Base-by-base conservation (phyloP, 2,329 filamentous ascomycete species). In the Periconia digitata region DNA sequence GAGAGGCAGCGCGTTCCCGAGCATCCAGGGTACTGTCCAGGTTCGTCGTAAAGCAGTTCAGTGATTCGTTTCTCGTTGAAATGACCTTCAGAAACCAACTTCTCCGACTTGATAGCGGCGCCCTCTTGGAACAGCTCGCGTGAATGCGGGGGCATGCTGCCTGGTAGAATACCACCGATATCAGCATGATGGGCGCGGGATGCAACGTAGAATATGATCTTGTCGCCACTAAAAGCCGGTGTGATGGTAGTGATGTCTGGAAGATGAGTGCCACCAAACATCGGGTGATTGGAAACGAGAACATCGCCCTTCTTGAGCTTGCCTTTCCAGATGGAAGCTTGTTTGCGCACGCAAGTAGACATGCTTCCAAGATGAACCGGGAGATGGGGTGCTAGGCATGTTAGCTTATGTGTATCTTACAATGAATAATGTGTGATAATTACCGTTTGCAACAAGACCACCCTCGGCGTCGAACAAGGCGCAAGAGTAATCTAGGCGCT, bases 221-320 rank as follows among this genome's bases (percentile, higher is more conserved):
- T 81, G 47, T 86, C 82, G 2, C 85, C 85, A 54, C 84, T 84
- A 69, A 92, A 92, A 1, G 89, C 87, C 0, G 89, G 89, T 27
- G 89, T 92, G 47, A 90, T 80, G 21, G 91, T 85, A 0, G 89
- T 94, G 48, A 94, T 89, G 63, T 94, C 89, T 1, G 89, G 89
- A 21, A 94, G 73, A 74, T 94, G 89, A 0, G 90, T 95, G 35
- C 89, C 89, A 27, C 89, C 89, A 61, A 85, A 92, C 66, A 90
- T 89, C 1, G 89, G 89, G 63, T 94, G 89, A 59, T 94, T 94
- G 0, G 87, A 89, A 6, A 92, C 87, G 36, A 94, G 80, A 0
- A 94, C 89, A 66, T 94, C 89, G 24, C 89, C 89, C 47, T 81
- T 85, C 60, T 89, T 87, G 44, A 94, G 74, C 56, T 86, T 89